A percentile compares a stretch with the other conserved stretches of the same genome.
Conservation (phyloP, 371 early-diverging fungal species). For the Umbelopsis sp. region DNA sequence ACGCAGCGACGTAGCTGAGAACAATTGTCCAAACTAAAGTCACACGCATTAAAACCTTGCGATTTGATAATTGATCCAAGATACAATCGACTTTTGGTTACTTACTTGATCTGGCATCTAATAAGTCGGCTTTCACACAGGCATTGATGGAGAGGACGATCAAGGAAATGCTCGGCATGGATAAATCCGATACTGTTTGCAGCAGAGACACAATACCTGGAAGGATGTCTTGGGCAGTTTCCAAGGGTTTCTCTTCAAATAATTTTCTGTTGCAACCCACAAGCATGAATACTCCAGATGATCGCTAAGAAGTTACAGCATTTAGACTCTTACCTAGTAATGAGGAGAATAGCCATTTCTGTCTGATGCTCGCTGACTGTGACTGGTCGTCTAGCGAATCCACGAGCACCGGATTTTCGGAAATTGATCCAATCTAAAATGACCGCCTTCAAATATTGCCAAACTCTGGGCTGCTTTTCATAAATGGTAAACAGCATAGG, state of each 20-base stretch:
- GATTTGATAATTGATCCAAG: no score
- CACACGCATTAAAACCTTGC: not conserved
- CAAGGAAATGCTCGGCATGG: slow-evolving; percentile 47
- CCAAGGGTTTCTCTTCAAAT: slow-evolving; percentile 42
- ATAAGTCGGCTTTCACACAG: slow-evolving; percentile 49
- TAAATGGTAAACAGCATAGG: slow-evolving; percentile 48
- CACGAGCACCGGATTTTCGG: slow-evolving; percentile 38
- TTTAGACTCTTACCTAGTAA: slow-evolving; percentile 36
- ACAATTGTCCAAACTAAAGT: slow-evolving; percentile 54
- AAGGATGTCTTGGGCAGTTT: slow-evolving; percentile 56
- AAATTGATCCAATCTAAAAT: slow-evolving; percentile 59
- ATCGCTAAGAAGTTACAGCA: no score
- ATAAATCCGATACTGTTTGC: slow-evolving; percentile 51
- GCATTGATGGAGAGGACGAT: slow-evolving; percentile 52
- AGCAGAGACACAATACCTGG: slow-evolving; percentile 57
- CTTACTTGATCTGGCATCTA: slow-evolving; percentile 56
- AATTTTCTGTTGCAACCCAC: slow-evolving; percentile 36
- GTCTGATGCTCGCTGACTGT: slow-evolving; percentile 41
- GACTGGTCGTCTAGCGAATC: slow-evolving; percentile 25
- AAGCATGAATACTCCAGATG: not conserved
- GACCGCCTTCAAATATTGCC: slow-evolving; percentile 60
- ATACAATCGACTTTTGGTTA: not conserved
- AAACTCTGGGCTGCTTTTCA: slow-evolving; percentile 58
- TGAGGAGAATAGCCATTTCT: slow-evolving; percentile 58
- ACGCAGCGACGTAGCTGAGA: slow-evolving; percentile 52